phyloP scores from a whole-genome alignment of 306 rosid genomes.

The Trichosanthes cucumerina region DNA sequence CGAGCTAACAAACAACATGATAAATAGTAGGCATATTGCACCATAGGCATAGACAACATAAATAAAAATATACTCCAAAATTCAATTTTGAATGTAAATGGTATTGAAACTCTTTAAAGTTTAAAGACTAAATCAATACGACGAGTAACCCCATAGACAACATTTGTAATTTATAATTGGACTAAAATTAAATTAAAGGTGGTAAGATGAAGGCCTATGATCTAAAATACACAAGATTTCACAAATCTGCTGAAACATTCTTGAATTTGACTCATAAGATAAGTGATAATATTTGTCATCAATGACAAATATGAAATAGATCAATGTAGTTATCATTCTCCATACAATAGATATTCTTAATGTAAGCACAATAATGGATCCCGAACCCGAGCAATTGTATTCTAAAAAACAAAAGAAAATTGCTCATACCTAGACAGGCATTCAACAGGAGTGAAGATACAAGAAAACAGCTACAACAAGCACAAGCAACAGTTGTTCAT shows the following conservation, averaged over 20 bases:
- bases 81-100: background rate
- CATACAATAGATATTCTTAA: background rate
- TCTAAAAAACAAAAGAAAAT: slow-evolving; percentile 9
- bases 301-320: slow-evolving; percentile 6
- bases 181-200: background rate
- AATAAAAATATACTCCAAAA: background rate
- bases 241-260: background rate
- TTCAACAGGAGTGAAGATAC: background rate
- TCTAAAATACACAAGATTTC: background rate
- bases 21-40: background rate
- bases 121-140: no score
- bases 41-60: background rate
- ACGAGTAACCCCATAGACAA: no score
- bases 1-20: background rate
- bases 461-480: background rate
- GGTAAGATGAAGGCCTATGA: background rate
- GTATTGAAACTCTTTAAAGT: background rate
- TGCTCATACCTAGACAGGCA: slow-evolving; percentile 4
- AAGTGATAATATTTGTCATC: background rate
- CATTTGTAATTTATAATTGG: background rate
- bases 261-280: background rate
- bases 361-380: background rate
- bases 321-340: background rate
- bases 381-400: background rate
- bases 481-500: background rate